Evolutionary conservation across 371 early-diverging fungal species (phyloP), one percentile per base, ranked within the genome.

Genomic region (Zychaea mexicana): DNA sequence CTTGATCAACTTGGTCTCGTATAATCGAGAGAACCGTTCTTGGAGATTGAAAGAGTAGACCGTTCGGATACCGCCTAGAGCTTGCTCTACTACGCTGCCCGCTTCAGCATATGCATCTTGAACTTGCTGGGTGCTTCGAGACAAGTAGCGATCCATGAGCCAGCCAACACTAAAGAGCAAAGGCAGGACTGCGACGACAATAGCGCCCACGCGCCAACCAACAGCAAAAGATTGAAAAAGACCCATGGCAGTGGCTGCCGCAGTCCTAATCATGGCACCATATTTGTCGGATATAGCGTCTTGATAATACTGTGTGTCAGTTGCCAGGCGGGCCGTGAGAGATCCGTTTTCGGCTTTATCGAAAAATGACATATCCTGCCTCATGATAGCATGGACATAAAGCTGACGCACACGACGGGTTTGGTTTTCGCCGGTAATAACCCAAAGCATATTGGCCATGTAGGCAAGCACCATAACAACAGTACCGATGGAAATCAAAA

Each of bases 351-450:
- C 78, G 52, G 81, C 71, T 33, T 75, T 71, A 66, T 98, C 98
- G 69, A 95, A 96, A 90, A 92, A 98, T 21, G 84, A 84, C 53
- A 93, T 84, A 39, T 96, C 91, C 67, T 96, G 95, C 10, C 90
- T 83, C 26, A 97, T 70, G 33, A 93, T 78, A 0, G 93, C 74
- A 46, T 73, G 78, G 45, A 93, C 84, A 52, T 87, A 91, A 22
- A 42, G 46, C 60, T 86, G 76, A 15, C 90, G 82, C 54, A 92
- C 77, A 13, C 87, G 68, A 61, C 60, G 70, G n/a, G 64, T 60
- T 42, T 68, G 68, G 1, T 46, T 19, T 52, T 64, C 64, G 8
- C 64, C 68, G 6, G 57, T 38, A 6, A 60, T 24, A 3, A 66
- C 54, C 71, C 71, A 71, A 6, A 60, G 53, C 17, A 46, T 60